Conservation (phyloP, 345 rosid genomes). For the Lenwebbia sp. region DNA sequence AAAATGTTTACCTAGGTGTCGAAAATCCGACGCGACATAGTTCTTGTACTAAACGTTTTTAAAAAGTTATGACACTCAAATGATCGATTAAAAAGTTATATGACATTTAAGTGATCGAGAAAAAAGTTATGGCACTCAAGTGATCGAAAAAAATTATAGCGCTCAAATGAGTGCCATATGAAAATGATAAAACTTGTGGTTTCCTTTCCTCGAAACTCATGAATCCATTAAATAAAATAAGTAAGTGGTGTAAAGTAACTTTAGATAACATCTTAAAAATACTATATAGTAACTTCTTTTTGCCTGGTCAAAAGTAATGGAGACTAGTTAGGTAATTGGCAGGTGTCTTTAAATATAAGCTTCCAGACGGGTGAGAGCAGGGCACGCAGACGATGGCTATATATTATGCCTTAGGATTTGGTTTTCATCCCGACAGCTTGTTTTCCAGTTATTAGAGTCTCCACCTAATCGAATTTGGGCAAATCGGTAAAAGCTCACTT, state of each 20-base stretch:
- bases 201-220: neutral
- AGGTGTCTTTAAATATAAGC: neutral
- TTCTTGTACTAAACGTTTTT: too few species aligned
- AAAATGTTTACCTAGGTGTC: too few species aligned
- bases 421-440: neutral
- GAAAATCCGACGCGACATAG: too few species aligned
- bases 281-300: neutral
- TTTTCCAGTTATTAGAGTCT: neutral
- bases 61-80: too few species aligned
- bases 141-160: too few species aligned
- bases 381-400: neutral
- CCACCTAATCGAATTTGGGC: neutral
- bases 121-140: too few species aligned
- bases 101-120: too few species aligned
- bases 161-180: too few species aligned
- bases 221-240: neutral
- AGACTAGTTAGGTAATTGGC: neutral
- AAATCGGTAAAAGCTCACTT: neutral
- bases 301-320: neutral
- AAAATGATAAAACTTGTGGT: too few species aligned
- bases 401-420: neutral
- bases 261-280: neutral
- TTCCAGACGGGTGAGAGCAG: neutral
- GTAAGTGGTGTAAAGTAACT: neutral
- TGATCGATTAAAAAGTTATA: too few species aligned